These are phyloP conservation scores for Lindgomyces ingoldianus DNA, from an alignment of 495 filamentous ascomycete genomes.

Conservation along the genomic window DNA sequence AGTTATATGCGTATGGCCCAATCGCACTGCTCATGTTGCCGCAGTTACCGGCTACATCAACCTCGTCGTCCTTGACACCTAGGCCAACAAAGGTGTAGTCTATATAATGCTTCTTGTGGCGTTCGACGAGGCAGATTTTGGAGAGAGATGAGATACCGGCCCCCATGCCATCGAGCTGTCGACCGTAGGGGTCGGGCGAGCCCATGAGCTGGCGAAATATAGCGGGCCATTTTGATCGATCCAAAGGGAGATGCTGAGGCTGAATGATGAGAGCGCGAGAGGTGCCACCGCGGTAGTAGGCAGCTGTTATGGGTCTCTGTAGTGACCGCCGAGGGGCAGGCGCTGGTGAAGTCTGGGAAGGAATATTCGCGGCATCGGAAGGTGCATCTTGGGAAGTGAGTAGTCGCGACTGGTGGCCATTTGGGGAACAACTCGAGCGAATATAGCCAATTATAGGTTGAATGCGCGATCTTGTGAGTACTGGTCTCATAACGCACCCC, in stretches of 20 bases:
- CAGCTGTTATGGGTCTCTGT: slow-evolving; percentile 51
- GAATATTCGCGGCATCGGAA: neutral
- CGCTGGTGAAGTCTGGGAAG: no score
- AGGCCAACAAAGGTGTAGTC: slow-evolving; percentile 72
- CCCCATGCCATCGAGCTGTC: slow-evolving; percentile 73
- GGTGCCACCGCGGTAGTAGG: slow-evolving; percentile 74
- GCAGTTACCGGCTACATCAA: slow-evolving; percentile 71
- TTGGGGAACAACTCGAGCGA: neutral
- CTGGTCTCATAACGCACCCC: neutral
- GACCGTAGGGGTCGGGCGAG: slow-evolving; percentile 65
- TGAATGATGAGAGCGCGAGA: slow-evolving; percentile 68
- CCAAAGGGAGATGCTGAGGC: slow-evolving; percentile 53
- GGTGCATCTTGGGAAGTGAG: neutral
- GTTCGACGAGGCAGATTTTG: slow-evolving; percentile 67
- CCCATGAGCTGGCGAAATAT: slow-evolving; percentile 67
- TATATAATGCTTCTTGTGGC: neutral
- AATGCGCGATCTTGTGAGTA: neutral
- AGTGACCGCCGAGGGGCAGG: neutral
- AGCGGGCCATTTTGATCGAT: slow-evolving; percentile 52
- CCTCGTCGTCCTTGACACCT: slow-evolving; percentile 57
- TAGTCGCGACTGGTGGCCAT: neutral
- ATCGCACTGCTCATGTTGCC: slow-evolving; percentile 72
- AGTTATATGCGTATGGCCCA: slow-evolving; percentile 65
- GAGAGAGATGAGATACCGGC: slow-evolving; percentile 69
- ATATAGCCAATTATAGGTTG: neutral